phyloP scores from a whole-genome alignment of 1,139 yeast genomes.

The Kluyveromyces sp. region DNA sequence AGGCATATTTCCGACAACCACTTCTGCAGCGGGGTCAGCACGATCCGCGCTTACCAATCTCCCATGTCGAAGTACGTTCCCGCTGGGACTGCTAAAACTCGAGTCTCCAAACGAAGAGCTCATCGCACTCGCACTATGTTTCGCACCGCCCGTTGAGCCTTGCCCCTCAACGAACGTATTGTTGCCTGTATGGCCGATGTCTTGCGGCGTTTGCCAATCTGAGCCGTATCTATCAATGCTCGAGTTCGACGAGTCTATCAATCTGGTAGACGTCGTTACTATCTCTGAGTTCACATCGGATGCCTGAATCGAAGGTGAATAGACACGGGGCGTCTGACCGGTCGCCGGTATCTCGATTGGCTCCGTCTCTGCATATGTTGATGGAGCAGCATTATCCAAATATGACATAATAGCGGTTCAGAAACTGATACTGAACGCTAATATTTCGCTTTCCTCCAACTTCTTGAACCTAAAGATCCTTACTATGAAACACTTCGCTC shows the following conservation, averaged over 20 bases:
- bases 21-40: neutral
- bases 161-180: neutral
- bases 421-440: neutral
- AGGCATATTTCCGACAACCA: neutral
- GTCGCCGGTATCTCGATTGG: slow-evolving; percentile 6
- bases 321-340: neutral
- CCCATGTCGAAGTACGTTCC: neutral
- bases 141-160: neutral
- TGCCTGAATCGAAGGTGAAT: slow-evolving; percentile 2
- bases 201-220: slow-evolving; percentile 1
- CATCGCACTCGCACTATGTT: neutral
- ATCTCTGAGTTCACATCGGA: slow-evolving; percentile 1
- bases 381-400: slow-evolving; percentile 1
- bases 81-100: neutral
- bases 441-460: no score
- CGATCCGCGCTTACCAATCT: neutral
- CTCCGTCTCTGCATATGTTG: slow-evolving; percentile 5
- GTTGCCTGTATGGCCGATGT: neutral
- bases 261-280: slow-evolving; percentile 5
- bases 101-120: neutral
- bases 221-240: slow-evolving; percentile 5
- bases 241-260: slow-evolving; percentile 6
- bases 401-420: slow-evolving; percentile 2
- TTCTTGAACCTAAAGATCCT: no score
- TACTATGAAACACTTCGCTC: neutral